Evolutionary conservation across 495 filamentous ascomycete species (phyloP).

Genomic region (Neurospora sp.): DNA sequence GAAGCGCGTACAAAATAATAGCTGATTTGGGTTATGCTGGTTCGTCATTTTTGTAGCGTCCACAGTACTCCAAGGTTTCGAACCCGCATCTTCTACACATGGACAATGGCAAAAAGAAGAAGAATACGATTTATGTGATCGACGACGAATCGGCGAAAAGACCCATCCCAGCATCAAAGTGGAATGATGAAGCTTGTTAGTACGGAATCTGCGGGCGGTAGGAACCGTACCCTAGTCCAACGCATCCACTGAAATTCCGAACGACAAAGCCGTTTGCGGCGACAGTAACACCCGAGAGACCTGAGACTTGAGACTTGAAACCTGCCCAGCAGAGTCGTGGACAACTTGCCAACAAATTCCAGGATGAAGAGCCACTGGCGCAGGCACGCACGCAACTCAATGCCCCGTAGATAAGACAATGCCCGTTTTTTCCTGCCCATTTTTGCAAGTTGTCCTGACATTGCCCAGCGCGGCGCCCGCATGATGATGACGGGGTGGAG

Average conservation of each 20-base stretch:
- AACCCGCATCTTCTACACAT: neutral
- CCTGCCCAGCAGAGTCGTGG: neutral
- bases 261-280: neutral
- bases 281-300: neutral
- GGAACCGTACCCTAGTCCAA: neutral
- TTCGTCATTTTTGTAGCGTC: neutral
- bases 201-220: neutral
- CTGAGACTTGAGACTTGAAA: neutral
- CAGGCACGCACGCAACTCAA: neutral
- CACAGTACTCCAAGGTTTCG: neutral
- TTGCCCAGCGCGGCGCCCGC: neutral
- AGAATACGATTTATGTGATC: neutral
- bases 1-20: neutral
- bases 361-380: neutral
- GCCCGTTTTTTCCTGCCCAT: neutral
- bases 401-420: neutral
- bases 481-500: neutral
- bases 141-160: neutral
- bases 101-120: neutral
- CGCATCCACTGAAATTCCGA: neutral
- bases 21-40: neutral
- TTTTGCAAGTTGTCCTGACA: neutral
- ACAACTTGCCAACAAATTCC: neutral
- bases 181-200: neutral
- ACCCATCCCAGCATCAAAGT: neutral